phyloP scores from a whole-genome alignment of 345 rosid species.

The Excoecaria cochinchinensis region DNA sequence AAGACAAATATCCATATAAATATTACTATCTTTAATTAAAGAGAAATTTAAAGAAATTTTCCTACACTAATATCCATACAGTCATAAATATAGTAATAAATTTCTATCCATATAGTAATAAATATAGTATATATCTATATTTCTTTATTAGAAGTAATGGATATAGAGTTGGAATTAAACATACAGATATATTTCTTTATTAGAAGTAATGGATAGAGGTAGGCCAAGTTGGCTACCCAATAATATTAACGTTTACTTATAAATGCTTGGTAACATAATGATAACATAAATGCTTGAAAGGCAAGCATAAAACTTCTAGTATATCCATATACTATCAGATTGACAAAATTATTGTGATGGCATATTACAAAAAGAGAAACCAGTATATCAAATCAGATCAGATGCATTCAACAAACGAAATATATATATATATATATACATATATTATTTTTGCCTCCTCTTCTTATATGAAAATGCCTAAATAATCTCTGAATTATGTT shows the following conservation, averaged over 20 bases:
- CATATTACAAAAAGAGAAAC: not conserved
- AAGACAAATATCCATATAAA: too few species aligned
- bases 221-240: not conserved
- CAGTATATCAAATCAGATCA: not conserved
- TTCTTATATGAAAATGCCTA: not conserved
- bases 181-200: too few species aligned
- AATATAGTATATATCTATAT: too few species aligned
- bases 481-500: not conserved
- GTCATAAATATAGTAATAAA: too few species aligned
- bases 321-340: not conserved
- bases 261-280: not conserved
- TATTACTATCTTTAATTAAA: too few species aligned
- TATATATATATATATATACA: not conserved
- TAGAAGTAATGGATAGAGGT: too few species aligned
- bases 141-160: too few species aligned
- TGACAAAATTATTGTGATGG: not conserved
- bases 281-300: not conserved
- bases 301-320: not conserved
- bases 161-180: too few species aligned
- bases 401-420: not conserved
- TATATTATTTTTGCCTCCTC: not conserved
- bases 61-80: too few species aligned
- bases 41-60: too few species aligned
- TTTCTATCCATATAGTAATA: too few species aligned
- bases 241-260: too few species aligned